Conservation (phyloP, 2,329 filamentous ascomycete species). For the Colletotrichum godetiae region DNA sequence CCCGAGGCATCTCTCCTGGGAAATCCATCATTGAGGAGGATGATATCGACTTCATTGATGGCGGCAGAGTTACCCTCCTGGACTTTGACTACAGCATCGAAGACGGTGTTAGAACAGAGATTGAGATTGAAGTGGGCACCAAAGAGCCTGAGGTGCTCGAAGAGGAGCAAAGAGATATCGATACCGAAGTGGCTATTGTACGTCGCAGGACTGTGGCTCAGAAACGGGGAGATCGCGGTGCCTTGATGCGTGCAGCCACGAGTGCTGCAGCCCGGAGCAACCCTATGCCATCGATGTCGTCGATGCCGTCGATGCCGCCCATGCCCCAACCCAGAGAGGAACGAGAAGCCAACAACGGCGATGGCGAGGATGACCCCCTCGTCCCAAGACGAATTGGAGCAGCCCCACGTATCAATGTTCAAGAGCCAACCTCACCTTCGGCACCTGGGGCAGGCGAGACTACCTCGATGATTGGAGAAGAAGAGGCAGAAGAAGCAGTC, state of each 20-base stretch:
- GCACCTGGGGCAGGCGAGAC: constrained; percentile 54
- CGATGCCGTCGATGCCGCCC: constrained; percentile 42
- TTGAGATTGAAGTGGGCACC: constrained; percentile 80
- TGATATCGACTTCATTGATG: constrained; percentile 80
- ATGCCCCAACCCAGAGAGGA: constrained; percentile 37
- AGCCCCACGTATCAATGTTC: constrained; percentile 41
- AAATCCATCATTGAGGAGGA: constrained; percentile 74
- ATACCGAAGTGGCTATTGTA: constrained; percentile 82
- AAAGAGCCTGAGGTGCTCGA: constrained; percentile 75
- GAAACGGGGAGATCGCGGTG: constrained; percentile 60
- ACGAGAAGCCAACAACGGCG: constrained; percentile 32
- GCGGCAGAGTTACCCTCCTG: constrained; percentile 77
- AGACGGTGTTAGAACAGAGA: constrained; percentile 66
- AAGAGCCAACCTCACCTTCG: constrained; percentile 17
- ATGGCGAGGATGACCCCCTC: constrained; percentile 62
- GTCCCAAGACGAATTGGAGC: constrained; percentile 61
- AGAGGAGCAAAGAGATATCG: constrained; percentile 80
- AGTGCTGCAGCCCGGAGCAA: constrained; percentile 45
- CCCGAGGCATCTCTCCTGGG: constrained; percentile 73
- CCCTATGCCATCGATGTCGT: constrained; percentile 38
- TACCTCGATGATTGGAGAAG: constrained; percentile 62
- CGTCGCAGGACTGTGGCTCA: constrained; percentile 78
- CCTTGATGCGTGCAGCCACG: constrained; percentile 62
- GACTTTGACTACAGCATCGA: constrained; percentile 76
- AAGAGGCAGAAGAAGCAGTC: constrained; percentile 66